Base-by-base conservation (phyloP, 2,329 filamentous ascomycete genomes). In the Reticulascus tulasneorum region DNA sequence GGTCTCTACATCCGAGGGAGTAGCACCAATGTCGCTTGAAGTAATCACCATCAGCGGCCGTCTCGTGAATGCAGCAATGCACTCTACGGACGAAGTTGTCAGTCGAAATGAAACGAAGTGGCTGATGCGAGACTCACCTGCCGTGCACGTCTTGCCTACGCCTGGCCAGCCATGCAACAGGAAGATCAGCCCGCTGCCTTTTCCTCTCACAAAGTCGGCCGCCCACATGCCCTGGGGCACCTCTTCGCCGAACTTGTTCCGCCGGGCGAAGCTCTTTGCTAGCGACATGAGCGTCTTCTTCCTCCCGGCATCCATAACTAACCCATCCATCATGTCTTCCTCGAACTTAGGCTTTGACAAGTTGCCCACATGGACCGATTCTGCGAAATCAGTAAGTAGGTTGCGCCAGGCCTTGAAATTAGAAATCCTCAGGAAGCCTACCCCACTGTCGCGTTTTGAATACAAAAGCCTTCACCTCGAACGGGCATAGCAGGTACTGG, bases 41-140 rank as follows among this genome's bases (percentile, higher is more conserved):
- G 52, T 57, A 9, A 62, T 30, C 2, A 49, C 33, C 47, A 62
- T 56, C 6, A 62, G 38, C 1, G 58, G 59, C 0, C 52, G 39
- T 8, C 39, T 40, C n/a, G 56, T 55, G 17, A 51, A 52, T 9
- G 51, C 52, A 0, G 59, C 55, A 9, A 61, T 61, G 18, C 53
- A 61, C 34, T 62, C 57, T 60, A 25, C 8, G 9, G 24, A 22
- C 12, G n/a, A 21, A 17, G 4, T 23, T 4, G 7, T 9, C 5
- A 11, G 6, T 16, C 6, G 2, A 8, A 17, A 11, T 7, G 12
- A 5, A 10, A 15, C 11, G 9, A 13, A 19, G 12, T 7, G 7
- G 19, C 11, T 12, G 13, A 3, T 8, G 9, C 3, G 6, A 18
- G 6, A 20, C 42, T 29, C 15, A 44, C 38, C 42, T 4, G 38